Conservation (phyloP, 805 yeast genomes). For the Lipomyces oligophaga region DNA sequence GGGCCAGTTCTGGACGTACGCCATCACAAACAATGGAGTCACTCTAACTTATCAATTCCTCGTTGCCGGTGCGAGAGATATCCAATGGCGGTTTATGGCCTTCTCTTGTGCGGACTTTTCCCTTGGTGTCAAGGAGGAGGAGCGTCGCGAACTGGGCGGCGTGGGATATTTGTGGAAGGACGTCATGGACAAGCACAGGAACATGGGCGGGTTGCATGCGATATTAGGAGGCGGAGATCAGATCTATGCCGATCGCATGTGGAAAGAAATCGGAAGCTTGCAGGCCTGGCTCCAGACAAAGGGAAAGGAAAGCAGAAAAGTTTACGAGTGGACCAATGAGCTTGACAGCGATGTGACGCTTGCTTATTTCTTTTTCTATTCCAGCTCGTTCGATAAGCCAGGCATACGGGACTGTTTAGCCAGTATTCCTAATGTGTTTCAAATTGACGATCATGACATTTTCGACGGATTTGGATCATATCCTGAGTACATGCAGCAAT, state of each 20-base stretch:
- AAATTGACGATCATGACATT: conserved; percentile 93
- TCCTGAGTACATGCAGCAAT: conserved; percentile 65
- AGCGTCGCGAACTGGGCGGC: conserved; percentile 43
- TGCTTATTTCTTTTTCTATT: conserved; percentile 69
- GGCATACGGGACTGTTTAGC: conserved; percentile 73
- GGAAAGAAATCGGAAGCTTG: conserved; percentile 47
- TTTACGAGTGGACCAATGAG: conserved; percentile 45
- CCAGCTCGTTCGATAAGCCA: conserved; percentile 85
- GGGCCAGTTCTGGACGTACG: conserved; percentile 24
- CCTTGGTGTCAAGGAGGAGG: conserved; percentile 21
- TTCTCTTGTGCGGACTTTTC: conserved; percentile 29
- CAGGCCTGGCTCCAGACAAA: conserved; percentile 60
- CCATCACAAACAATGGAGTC: conserved; percentile 17
- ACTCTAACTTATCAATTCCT: conserved; percentile 25
- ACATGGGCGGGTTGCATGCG: conserved; percentile 68
- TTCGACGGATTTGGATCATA: conserved; percentile 96
- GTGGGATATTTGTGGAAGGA: conserved; percentile 84
- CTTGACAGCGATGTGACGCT: conserved; percentile 54
- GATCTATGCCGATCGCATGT: conserved; percentile 80
- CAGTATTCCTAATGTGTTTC: conserved; percentile 78
- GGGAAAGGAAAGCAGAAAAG: conserved; percentile 46
- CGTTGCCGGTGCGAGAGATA: conserved; percentile 22
- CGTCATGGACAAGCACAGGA: conserved; percentile 63
- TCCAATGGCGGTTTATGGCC: conserved; percentile 26
- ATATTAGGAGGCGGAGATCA: conserved; percentile 99